Percentiles rank a stretch among this genome's conserved stretches.
phyloP scores from a whole-genome alignment of 2,329 filamentous ascomycete species.

The Calonectria crousiana region DNA sequence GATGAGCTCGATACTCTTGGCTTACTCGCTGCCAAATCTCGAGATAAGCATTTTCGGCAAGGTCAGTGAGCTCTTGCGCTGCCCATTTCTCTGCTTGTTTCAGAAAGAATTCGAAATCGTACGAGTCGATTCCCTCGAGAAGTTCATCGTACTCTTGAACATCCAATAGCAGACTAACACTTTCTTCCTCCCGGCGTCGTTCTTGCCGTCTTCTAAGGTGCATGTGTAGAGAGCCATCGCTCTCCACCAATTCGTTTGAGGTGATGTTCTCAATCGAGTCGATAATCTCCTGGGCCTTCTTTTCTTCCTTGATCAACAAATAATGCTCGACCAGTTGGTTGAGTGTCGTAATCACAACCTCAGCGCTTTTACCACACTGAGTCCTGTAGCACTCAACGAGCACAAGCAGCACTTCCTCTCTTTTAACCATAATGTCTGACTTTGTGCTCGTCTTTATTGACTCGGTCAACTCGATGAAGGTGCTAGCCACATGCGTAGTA shows the following conservation, averaged over 20 bases:
- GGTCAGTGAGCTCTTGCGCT: neutral
- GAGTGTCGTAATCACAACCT: neutral
- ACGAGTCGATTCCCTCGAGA: neutral
- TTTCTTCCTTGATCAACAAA: neutral
- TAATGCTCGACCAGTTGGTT: constrained; percentile 1
- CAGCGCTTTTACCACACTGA: neutral
- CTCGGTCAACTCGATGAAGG: neutral
- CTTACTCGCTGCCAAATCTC: constrained; percentile 3
- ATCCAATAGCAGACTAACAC: neutral
- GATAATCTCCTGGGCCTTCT: neutral
- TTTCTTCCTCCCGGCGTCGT: neutral
- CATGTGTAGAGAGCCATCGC: neutral
- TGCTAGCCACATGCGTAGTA: neutral
- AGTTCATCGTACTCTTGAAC: neutral
- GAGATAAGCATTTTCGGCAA: neutral
- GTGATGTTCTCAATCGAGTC: neutral
- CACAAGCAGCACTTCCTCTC: neutral
- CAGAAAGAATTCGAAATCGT: neutral
- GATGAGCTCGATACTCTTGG: neutral
- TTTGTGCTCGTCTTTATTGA: neutral
- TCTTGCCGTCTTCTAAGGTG: neutral
- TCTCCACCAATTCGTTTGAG: neutral
- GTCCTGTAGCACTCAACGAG: neutral
- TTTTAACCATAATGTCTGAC: neutral
- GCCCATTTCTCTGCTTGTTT: neutral